These are phyloP conservation scores for Acmispon strigosus DNA, from an alignment of 306 rosid species.

Conservation along the genomic window DNA sequence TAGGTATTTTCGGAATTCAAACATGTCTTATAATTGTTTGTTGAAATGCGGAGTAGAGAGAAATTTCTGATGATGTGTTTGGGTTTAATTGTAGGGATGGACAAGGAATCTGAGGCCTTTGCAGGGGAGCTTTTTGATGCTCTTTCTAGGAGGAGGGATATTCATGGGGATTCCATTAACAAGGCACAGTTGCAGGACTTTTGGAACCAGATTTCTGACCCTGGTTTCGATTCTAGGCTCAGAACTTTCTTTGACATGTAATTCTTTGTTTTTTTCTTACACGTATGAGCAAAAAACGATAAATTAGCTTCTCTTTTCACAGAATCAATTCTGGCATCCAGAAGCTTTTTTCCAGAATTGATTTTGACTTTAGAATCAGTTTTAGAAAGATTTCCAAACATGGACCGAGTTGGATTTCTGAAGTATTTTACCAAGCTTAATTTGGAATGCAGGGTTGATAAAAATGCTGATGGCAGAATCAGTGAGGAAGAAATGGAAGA, in stretches of 20 bases:
- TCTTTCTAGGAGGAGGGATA: conserved; percentile 37
- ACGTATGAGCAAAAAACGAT: background rate
- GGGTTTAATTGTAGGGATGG: conserved; percentile 47
- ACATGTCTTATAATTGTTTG: background rate
- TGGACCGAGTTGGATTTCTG: background rate
- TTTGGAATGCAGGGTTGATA: conserved; percentile 60
- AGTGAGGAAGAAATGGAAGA: conserved; percentile 50
- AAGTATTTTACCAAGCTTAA: background rate
- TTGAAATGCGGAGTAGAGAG: background rate
- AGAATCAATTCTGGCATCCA: too few relatives aligned
- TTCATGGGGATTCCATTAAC: conserved; percentile 38
- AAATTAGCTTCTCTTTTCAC: too few relatives aligned
- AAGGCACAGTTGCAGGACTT: conserved; percentile 56
- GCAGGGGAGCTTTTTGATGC: conserved; percentile 59
- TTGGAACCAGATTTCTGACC: conserved; percentile 68
- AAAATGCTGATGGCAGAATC: conserved; percentile 70
- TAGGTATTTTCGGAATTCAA: conserved; percentile 25
- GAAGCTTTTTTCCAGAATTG: too few relatives aligned
- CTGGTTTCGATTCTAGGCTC: conserved; percentile 60
- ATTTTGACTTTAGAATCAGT: too few relatives aligned
- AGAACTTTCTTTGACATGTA: conserved; percentile 73
- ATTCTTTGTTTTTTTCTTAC: background rate
- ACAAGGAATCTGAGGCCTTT: conserved; percentile 53
- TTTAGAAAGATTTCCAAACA: too few relatives aligned
- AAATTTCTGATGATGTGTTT: background rate